phyloP scores from a whole-genome alignment of 352 stramenopile genomes.

The Globisporangium lucens region DNA sequence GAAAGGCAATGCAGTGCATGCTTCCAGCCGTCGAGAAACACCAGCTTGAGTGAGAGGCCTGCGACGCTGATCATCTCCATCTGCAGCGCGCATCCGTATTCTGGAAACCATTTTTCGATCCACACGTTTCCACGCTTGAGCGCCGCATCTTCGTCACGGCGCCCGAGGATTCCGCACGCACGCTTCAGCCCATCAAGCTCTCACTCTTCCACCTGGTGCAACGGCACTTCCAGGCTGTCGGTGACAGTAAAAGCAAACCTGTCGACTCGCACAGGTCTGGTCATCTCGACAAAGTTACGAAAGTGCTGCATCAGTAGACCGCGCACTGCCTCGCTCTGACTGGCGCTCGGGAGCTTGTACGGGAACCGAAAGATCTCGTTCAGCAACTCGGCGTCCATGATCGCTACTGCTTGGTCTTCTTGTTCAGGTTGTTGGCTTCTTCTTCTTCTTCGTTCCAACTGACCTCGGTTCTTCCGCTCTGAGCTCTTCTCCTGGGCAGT shows the following conservation, averaged over 20 bases:
- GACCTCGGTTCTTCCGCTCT: not conserved
- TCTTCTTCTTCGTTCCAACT: not conserved
- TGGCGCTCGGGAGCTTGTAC: not conserved
- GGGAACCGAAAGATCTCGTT: not conserved
- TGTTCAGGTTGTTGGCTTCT: not conserved
- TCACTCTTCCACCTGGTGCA: conserved; percentile 18
- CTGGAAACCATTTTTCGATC: conserved; percentile 5
- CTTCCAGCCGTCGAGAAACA: conserved; percentile 47
- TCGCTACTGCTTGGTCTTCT: not conserved
- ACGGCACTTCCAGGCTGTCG: conserved; percentile 12
- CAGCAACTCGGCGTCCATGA: not conserved
- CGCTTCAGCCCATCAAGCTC: conserved; percentile 16
- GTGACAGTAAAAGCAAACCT: conserved; percentile 13
- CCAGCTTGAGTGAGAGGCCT: conserved; percentile 22
- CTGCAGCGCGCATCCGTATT: conserved; percentile 14
- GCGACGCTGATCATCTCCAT: conserved; percentile 20
- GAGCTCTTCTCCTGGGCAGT: not conserved
- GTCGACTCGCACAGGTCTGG: not conserved
- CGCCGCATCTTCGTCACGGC: not conserved
- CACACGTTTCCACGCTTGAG: not conserved
- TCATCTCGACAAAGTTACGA: not conserved
- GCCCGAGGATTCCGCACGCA: not conserved
- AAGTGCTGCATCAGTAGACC: not conserved
- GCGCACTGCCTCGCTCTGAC: not conserved
- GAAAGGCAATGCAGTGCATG: conserved; percentile 33